phyloP scores from a whole-genome alignment of 352 stramenopile species.

The Phytopythium litorale region DNA sequence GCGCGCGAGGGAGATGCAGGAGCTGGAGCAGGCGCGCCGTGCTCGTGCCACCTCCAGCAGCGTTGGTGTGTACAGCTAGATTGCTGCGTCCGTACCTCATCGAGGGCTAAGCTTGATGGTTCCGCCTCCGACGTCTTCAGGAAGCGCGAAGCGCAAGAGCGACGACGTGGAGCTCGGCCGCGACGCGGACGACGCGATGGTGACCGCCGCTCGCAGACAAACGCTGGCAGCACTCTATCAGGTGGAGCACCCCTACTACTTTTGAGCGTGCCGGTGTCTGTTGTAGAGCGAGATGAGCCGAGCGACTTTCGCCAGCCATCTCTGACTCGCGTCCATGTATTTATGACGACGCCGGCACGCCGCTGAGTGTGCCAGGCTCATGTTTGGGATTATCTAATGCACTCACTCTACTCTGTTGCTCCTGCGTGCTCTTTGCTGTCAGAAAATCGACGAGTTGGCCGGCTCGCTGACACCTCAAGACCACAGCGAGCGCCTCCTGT shows the following conservation, averaged over 20 bases:
- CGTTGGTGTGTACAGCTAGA: constrained; percentile 18
- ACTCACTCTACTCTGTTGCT: background rate
- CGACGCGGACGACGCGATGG: constrained; percentile 27
- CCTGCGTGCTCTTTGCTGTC: background rate
- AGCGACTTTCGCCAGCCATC: background rate
- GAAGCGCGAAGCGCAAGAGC: constrained; percentile 50
- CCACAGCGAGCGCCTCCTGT: constrained; percentile 52
- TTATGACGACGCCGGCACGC: background rate
- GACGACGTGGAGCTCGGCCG: constrained; percentile 16
- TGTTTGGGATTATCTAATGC: constrained; percentile 12
- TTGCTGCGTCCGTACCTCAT: background rate
- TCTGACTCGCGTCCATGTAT: background rate
- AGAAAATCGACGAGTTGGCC: constrained; percentile 76
- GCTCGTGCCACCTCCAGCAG: constrained; percentile 8
- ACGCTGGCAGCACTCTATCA: constrained; percentile 64
- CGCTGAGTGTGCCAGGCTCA: background rate
- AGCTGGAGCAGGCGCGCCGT: constrained; percentile 21
- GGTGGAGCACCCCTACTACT: constrained; percentile 59
- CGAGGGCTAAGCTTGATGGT: background rate
- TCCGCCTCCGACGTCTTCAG: background rate
- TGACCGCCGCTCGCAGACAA: constrained; percentile 47
- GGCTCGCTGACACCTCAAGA: constrained; percentile 49
- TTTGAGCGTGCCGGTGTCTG: constrained; percentile 8
- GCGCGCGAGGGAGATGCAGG: constrained; percentile 40
- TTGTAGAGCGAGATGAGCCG: background rate